Base-by-base conservation (phyloP, 2,329 filamentous ascomycete genomes). In the Penicillium sp. region DNA sequence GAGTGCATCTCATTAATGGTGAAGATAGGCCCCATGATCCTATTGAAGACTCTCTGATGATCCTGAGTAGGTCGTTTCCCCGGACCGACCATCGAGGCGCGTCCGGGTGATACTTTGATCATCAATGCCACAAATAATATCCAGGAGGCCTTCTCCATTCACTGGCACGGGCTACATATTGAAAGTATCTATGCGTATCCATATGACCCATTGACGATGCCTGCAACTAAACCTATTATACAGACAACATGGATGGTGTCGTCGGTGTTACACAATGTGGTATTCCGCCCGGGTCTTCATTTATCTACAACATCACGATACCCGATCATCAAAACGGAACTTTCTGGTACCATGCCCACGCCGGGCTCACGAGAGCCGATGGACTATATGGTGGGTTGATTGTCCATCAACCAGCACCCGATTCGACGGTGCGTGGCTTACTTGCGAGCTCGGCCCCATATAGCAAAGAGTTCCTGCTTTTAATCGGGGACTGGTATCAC, bases 161-260 rank as follows among this genome's bases (percentile, higher is more conserved):
- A 79, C 53, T 79, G 75, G 75, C 77, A 79, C 62, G 77, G 77
- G 5, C 63, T 78, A 1, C 67, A 75, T 55, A 71, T 76, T 60
- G 51, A 62, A 52, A 71, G 72, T 74, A 59, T 39, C 9, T 20
- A 36, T 5, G 16, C 33, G 20, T 8, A 20, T 33, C 33, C 11
- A 16, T 11, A 5, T 5, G 5, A 1, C 4, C 7, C 9, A 2
- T 18, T 35, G 6, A 8, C 20, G 52, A 11, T 36, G 20, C 18
- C 33, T 20, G 4, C 2, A 5, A 36, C 8, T 36, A 10, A 22
- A 36, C 33, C 9, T 36, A 4, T 36, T 11, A 11, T 46, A 1
- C 51, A 65, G 64, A 66, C 54, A 50, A 55, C 25, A 89, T 90
- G 84, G 89, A 92, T 68, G 89, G 89, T 0, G 82, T 86, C 0